Percentiles rank a stretch among this genome's conserved stretches.
Conservation (phyloP, 805 yeast species). For the Suhomyces kilbournensis region DNA sequence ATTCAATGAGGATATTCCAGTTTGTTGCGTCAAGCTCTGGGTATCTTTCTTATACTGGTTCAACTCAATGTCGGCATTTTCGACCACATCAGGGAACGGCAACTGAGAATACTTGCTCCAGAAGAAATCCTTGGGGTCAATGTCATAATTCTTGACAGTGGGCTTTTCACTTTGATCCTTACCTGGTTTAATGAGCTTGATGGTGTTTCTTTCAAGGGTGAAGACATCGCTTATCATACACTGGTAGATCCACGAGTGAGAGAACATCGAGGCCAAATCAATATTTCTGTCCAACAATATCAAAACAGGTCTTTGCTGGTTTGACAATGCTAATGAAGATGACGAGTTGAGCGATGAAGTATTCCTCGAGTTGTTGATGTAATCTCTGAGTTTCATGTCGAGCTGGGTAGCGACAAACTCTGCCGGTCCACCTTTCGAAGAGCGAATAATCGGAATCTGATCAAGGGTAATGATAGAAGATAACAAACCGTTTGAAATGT, state of each 20-base stretch:
- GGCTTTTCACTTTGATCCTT: constrained; percentile 25
- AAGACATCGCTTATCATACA: constrained; percentile 94
- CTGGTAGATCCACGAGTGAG: constrained; percentile 97
- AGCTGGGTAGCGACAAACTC: constrained; percentile 87
- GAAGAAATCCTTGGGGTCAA: constrained; percentile 91
- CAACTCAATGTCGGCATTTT: constrained; percentile 84
- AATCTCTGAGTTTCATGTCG: constrained; percentile 81
- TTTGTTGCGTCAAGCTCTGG: constrained; percentile 72
- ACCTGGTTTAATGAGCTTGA: constrained; percentile 48
- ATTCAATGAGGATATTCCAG: constrained; percentile 67
- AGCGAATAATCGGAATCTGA: constrained; percentile 83
- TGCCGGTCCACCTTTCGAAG: constrained; percentile 92
- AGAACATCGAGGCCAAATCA: constrained; percentile 89
- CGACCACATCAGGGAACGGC: constrained; percentile 99
- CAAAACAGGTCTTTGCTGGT: constrained; percentile 66
- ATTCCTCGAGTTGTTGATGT: constrained; percentile 64
- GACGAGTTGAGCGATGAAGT: constrained; percentile 15
- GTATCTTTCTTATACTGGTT: constrained; percentile 84
- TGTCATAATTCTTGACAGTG: constrained; percentile 65
- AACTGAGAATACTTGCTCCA: constrained; percentile 81
- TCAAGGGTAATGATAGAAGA: constrained; percentile 75
- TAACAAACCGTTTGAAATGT: constrained; percentile 76
- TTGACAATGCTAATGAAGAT: not conserved
- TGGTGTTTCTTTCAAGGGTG: constrained; percentile 75
- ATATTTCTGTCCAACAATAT: constrained; percentile 83